A percentile compares a stretch with the other conserved stretches of the same genome.
These are phyloP conservation scores for Chenopodium suecicum DNA, from an alignment of 148 eudicot genomes.

Conservation along the genomic window DNA sequence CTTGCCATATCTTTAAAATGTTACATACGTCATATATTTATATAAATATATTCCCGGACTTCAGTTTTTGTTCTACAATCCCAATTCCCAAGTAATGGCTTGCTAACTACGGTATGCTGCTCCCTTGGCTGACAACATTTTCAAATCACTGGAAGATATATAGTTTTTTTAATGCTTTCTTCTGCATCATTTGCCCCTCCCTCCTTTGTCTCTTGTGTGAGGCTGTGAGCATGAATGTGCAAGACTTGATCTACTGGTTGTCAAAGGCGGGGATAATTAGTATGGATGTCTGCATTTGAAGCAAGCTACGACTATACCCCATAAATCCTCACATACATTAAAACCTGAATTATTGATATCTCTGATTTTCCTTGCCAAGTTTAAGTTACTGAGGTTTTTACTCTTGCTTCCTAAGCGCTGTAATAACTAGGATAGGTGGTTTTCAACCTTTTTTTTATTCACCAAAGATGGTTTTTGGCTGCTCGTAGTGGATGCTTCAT, in stretches of 20 bases:
- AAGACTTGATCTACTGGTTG: too few relatives aligned
- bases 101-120: neutral
- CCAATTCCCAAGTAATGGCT: neutral
- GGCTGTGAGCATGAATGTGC: neutral
- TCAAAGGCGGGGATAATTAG: too few relatives aligned
- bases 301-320: neutral
- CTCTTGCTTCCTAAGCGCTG: neutral
- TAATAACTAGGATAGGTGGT: neutral
- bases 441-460: constrained; percentile 3
- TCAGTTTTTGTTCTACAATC: neutral
- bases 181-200: neutral
- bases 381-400: neutral
- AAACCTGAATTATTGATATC: neutral
- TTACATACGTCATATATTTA: neutral
- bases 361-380: neutral
- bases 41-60: neutral
- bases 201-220: neutral
- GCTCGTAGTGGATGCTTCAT: neutral
- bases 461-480: neutral
- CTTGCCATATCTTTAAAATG: neutral
- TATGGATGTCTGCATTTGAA: neutral
- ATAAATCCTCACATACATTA: neutral
- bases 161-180: neutral
- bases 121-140: neutral
- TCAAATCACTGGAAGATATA: neutral